Evolutionary conservation across 2,329 filamentous ascomycete genomes (phyloP).

Genomic region (Ophiostoma sp.): DNA sequence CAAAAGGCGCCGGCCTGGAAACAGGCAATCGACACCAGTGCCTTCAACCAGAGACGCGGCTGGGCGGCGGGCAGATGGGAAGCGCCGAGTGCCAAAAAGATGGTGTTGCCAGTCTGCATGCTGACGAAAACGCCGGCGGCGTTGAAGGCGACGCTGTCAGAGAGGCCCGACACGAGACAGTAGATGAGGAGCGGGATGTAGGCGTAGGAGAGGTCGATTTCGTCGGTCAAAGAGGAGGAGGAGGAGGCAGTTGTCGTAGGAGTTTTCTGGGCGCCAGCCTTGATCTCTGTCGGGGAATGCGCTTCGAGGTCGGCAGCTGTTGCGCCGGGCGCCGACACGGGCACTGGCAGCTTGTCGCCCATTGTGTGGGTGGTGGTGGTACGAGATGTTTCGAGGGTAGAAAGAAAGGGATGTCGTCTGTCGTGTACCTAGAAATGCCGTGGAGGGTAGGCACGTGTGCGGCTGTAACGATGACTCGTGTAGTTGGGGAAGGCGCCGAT

Average conservation of each 20-base stretch:
- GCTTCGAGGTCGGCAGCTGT: not conserved
- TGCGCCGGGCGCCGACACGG: not conserved
- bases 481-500: not conserved
- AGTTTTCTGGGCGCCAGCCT: not conserved
- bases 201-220: constrained; percentile 39
- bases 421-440: not conserved
- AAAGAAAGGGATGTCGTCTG: not conserved
- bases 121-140: constrained; percentile 80
- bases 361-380: not conserved
- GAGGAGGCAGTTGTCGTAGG: not conserved
- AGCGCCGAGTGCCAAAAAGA: constrained; percentile 71
- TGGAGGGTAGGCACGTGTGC: not conserved
- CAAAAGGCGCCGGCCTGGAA: constrained; percentile 73
- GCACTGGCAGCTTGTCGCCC: not conserved
- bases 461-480: no score
- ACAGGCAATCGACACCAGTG: constrained; percentile 65
- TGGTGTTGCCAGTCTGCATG: constrained; percentile 83
- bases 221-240: constrained; percentile 20
- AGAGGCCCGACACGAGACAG: constrained; percentile 74
- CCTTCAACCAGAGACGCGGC: constrained; percentile 67
- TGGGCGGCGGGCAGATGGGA: constrained; percentile 53
- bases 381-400: not conserved
- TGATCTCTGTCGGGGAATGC: not conserved
- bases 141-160: constrained; percentile 74
- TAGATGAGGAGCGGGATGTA: constrained; percentile 70